Evolutionary conservation across 1,284 basidiomycete genomes (phyloP).

Genomic region (Apiotrichum porosum): DNA sequence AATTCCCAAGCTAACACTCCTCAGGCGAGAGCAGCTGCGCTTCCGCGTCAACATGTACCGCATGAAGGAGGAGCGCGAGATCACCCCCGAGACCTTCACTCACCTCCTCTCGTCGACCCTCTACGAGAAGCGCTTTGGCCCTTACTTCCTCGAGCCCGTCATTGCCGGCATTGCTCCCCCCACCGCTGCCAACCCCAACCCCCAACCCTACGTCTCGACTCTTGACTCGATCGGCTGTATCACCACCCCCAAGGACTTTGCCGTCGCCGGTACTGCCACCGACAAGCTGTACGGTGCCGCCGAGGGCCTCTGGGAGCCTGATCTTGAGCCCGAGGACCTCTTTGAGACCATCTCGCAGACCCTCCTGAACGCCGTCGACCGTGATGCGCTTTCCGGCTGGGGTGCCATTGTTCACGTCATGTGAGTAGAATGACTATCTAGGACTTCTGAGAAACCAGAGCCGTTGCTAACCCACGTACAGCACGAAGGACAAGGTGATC

Average conservation of each 20-base stretch:
- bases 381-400: slow-evolving; percentile 96
- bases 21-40: slow-evolving; percentile 78
- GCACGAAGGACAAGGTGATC: slow-evolving; percentile 79
- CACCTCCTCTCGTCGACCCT: slow-evolving; percentile 95
- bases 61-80: slow-evolving; percentile 98
- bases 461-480: slow-evolving; percentile 39
- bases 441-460: no score
- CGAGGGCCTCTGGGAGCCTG: slow-evolving; percentile 97
- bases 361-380: slow-evolving; percentile 87
- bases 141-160: slow-evolving; percentile 96
- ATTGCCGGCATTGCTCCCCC: slow-evolving; percentile 77
- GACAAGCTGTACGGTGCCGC: slow-evolving; percentile 95
- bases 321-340: slow-evolving; percentile 85
- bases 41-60: slow-evolving; percentile 99
- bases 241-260: slow-evolving; percentile 68
- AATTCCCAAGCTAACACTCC: slow-evolving; percentile 5
- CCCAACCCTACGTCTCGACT: slow-evolving; percentile 91
- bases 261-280: slow-evolving; percentile 89
- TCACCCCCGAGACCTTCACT: slow-evolving; percentile 93
- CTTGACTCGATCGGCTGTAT: slow-evolving; percentile 86
- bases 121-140: slow-evolving; percentile 93
- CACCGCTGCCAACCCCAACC: slow-evolving; percentile 58
- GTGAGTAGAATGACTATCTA: slow-evolving; percentile 55
- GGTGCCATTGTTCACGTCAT: slow-evolving; percentile 92
- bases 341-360: slow-evolving; percentile 99